These are phyloP conservation scores for Jasminum sambac DNA, from an alignment of 257 asterid species.

Conservation along the genomic window DNA sequence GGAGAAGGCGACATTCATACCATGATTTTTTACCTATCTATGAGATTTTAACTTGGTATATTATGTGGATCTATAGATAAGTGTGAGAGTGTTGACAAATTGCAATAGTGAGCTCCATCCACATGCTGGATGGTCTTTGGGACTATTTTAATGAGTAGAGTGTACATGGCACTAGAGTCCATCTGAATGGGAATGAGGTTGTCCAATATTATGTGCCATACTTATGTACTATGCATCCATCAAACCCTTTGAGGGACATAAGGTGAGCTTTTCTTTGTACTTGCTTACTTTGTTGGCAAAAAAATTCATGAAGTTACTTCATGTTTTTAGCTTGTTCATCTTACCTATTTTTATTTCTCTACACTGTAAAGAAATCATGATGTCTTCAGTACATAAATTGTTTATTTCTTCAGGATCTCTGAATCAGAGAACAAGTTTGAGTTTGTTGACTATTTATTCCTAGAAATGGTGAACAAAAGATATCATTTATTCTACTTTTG, in stretches of 20 bases:
- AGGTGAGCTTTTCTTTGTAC: constrained; percentile 35
- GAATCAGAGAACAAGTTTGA: no score
- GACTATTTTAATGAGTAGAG: constrained; percentile 94
- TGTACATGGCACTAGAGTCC: constrained; percentile 94
- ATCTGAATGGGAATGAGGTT: constrained; percentile 65
- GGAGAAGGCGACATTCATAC: background rate
- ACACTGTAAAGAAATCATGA: no score
- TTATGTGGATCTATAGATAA: constrained; percentile 54
- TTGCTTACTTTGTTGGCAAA: background rate
- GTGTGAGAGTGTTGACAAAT: constrained; percentile 58
- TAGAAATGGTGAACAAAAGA: no score
- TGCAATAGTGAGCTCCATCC: constrained; percentile 56
- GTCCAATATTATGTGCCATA: constrained; percentile 89
- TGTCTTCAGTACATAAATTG: no score
- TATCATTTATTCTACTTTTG: no score
- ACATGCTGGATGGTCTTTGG: constrained; percentile 86
- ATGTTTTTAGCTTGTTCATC: no score
- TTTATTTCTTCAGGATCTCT: no score
- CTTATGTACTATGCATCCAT: constrained; percentile 83
- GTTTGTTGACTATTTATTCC: no score
- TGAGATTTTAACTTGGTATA: constrained; percentile 16
- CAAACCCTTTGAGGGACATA: constrained; percentile 43
- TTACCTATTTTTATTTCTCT: no score
- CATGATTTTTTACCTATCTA: background rate
- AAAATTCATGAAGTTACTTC: no score